Evolutionary conservation across 352 stramenopile species (phyloP).

Genomic region (Phytopythium sindhum): DNA sequence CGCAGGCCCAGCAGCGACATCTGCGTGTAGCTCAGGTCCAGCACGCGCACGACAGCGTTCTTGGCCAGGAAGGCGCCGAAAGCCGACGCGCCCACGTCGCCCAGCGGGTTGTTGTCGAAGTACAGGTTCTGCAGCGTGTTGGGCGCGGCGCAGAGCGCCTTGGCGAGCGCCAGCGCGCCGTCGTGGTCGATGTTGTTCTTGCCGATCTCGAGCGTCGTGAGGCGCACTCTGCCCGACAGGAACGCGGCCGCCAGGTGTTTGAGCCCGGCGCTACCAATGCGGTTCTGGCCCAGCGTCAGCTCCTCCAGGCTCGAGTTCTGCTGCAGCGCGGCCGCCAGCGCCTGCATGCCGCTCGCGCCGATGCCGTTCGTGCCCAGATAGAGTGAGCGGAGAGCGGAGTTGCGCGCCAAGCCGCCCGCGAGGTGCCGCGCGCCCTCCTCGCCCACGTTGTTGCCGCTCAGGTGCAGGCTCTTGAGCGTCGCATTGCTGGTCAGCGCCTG

Average conservation of each 20-base stretch:
- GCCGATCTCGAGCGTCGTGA: conserved; percentile 74
- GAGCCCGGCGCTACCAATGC: conserved; percentile 56
- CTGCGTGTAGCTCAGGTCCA: conserved; percentile 80
- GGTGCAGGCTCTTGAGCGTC: conserved; percentile 58
- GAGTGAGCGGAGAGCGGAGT: conserved; percentile 47
- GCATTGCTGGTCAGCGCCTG: conserved; percentile 51
- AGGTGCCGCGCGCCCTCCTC: conserved; percentile 60
- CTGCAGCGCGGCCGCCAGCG: conserved; percentile 49
- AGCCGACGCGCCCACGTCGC: conserved; percentile 59
- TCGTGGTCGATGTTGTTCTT: conserved; percentile 76
- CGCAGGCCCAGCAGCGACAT: conserved; percentile 75
- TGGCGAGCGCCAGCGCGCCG: conserved; percentile 63
- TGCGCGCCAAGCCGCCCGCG: conserved; percentile 48
- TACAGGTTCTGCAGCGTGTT: conserved; percentile 79
- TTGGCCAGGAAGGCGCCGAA: conserved; percentile 69
- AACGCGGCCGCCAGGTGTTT: conserved; percentile 59
- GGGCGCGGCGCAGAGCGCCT: conserved; percentile 43
- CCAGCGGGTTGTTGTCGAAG: conserved; percentile 84
- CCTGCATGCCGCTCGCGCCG: conserved; percentile 54
- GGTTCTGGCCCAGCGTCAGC: conserved; percentile 76
- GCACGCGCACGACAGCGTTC: conserved; percentile 63
- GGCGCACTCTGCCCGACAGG: conserved; percentile 35
- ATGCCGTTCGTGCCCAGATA: conserved; percentile 85
- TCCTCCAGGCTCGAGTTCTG: conserved; percentile 63
- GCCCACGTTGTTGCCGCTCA: conserved; percentile 83